Evolutionary conservation across 2,329 filamentous ascomycete species (phyloP), one percentile per base, ranked within the genome.

Genomic region (Penicillium sp.): DNA sequence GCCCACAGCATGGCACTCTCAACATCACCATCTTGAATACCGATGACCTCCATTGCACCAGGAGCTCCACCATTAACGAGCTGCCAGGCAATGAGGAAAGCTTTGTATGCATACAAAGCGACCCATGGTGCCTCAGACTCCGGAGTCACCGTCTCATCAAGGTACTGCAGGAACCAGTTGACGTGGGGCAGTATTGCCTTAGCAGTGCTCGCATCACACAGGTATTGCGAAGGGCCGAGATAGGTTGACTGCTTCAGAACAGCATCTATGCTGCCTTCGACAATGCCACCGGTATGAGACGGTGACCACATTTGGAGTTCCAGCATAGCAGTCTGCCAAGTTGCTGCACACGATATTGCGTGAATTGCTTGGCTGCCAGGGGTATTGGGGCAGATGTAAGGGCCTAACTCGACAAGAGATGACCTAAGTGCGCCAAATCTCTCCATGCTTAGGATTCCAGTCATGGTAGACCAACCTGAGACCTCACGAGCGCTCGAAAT

Each of bases 391-490:
- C 54, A 58, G 14, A 75, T 70, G 43, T 69, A 70, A 0, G 70
- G 67, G 0, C 64, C 54, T 0, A 77, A 68, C 1, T 72, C 64
- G 11, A 70, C 42, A 2, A 77, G 71, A 0, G 75, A 77, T 3
- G 69, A 65, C 18, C 65, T 56, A 18, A 77, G 56, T 2, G 72
- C 68, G 22, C 70, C 67, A 3, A 77, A 66, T 16, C 75, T 64
- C 49, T 77, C 75, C 36, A 73, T 68, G 54, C 75, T 76, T 3
- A 77, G 64, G 55, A 72, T 68, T 1, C 75, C 74, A 0, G 74
- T 77, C 71, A 77, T 77, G 3, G 73, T 73, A 5, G 72, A 76
- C 75, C 74, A 77, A 24, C 75, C 75, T 1, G 75, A 76, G 40
- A 76, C 69, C 47, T 77, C 75, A 4, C 74, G 70, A 2, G 75